These are phyloP conservation scores for Malassezia nana DNA, from an alignment of 1,284 basidiomycete species.

Conservation along the genomic window DNA sequence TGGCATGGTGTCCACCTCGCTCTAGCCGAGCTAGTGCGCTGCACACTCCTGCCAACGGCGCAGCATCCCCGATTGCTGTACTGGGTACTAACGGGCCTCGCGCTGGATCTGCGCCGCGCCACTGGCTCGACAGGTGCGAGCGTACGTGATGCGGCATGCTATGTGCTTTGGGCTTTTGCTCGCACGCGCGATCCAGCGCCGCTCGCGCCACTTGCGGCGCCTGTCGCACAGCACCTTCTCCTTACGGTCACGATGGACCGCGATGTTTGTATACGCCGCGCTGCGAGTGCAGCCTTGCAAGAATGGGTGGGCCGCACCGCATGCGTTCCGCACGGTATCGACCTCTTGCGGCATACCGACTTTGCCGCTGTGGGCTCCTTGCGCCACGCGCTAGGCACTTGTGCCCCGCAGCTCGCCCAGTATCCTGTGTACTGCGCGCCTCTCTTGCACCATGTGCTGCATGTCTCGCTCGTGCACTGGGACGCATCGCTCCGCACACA, in stretches of 20 bases:
- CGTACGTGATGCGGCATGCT: conserved; percentile 87
- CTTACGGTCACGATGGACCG: conserved; percentile 78
- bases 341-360: conserved; percentile 79
- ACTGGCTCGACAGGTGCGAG: conserved; percentile 85
- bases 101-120: conserved; percentile 83
- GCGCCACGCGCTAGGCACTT: conserved; percentile 69
- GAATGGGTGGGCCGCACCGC: conserved; percentile 81
- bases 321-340: conserved; percentile 84
- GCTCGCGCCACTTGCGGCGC: conserved; percentile 58
- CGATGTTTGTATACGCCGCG: conserved; percentile 87
- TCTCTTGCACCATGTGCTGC: conserved; percentile 66
- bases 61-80: conserved; percentile 25
- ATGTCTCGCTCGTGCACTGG: conserved; percentile 77
- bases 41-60: conserved; percentile 54
- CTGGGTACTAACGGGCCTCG: conserved; percentile 56
- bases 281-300: conserved; percentile 94
- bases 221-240: conserved; percentile 59
- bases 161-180: conserved; percentile 88
- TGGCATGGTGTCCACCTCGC: conserved; percentile 94
- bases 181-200: conserved; percentile 54
- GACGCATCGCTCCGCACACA: conserved; percentile 68
- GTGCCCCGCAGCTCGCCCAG: conserved; percentile 75
- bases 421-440: conserved; percentile 55
- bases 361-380: conserved; percentile 85
- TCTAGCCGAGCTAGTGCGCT: conserved; percentile 78